phyloP scores from a whole-genome alignment of 2,329 filamentous ascomycete genomes.

The Aureobasidium sp. region DNA sequence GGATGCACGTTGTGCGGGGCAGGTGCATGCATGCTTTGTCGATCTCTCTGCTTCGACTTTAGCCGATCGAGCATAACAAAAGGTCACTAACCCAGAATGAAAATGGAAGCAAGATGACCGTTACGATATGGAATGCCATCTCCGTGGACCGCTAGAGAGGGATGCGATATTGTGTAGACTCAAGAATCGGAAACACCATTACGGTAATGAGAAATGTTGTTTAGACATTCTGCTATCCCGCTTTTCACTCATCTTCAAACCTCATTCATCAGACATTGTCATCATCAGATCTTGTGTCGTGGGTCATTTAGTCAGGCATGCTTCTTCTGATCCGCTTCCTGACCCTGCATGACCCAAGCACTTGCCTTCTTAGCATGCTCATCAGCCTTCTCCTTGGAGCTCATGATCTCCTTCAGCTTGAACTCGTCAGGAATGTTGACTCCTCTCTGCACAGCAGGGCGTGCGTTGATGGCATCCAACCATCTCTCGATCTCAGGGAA shows the following conservation, averaged over 20 bases:
- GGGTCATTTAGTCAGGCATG: slow-evolving; percentile 19
- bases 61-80: not conserved
- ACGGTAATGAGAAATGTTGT: not conserved
- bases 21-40: not conserved
- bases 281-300: not conserved
- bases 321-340: slow-evolving; percentile 31
- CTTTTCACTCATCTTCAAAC: not conserved
- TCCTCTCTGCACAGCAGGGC: slow-evolving; percentile 25
- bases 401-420: slow-evolving; percentile 31
- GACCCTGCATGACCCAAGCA: slow-evolving; percentile 30
- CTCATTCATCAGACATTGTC: not conserved
- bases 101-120: not conserved
- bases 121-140: not conserved
- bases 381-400: slow-evolving; percentile 29
- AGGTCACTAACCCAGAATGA: not conserved
- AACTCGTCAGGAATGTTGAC: slow-evolving; percentile 29
- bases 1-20: slow-evolving; percentile 9
- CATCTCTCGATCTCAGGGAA: slow-evolving; percentile 26
- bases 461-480: slow-evolving; percentile 25
- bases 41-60: not conserved
- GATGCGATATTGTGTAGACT: not conserved
- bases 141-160: too few species aligned
- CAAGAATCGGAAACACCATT: not conserved
- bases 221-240: not conserved
- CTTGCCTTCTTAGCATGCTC: slow-evolving; percentile 29